phyloP scores from a whole-genome alignment of 257 asterid genomes.

The Anisodus acutangulus region DNA sequence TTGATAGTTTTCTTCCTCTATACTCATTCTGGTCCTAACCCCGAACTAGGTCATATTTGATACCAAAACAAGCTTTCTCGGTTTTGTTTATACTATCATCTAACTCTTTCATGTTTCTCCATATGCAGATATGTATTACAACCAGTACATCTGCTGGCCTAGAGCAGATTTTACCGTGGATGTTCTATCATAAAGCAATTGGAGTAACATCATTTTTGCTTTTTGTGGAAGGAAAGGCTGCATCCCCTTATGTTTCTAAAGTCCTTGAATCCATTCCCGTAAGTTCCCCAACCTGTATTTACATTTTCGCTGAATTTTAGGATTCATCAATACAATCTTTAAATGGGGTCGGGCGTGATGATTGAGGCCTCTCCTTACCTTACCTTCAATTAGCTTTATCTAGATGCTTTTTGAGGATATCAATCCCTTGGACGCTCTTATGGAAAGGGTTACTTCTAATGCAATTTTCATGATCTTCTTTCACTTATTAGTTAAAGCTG shows the following conservation, averaged over 20 bases:
- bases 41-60: constrained; percentile 21
- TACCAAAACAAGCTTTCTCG: constrained; percentile 2
- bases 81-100: neutral
- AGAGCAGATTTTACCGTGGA: constrained; percentile 76
- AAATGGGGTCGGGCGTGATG: neutral
- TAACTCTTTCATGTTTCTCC: neutral
- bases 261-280: constrained; percentile 66
- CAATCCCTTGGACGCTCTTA: neutral
- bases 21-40: neutral
- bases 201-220: constrained; percentile 61
- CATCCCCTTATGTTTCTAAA: constrained; percentile 49
- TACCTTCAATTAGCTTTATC: constrained; percentile 4
- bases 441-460: neutral
- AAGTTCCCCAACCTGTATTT: constrained; percentile 35
- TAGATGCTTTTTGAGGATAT: neutral
- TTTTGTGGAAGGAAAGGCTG: constrained; percentile 65
- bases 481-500: neutral
- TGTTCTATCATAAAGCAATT: constrained; percentile 70
- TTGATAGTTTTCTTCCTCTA: neutral
- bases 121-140: constrained; percentile 63
- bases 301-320: neutral
- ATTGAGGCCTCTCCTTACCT: constrained; percentile 5
- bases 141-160: constrained; percentile 66
- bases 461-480: neutral
- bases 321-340: neutral